Evolutionary conservation across 768 basidiomycete genomes (phyloP).

Genomic region (Clavulina sp.): DNA sequence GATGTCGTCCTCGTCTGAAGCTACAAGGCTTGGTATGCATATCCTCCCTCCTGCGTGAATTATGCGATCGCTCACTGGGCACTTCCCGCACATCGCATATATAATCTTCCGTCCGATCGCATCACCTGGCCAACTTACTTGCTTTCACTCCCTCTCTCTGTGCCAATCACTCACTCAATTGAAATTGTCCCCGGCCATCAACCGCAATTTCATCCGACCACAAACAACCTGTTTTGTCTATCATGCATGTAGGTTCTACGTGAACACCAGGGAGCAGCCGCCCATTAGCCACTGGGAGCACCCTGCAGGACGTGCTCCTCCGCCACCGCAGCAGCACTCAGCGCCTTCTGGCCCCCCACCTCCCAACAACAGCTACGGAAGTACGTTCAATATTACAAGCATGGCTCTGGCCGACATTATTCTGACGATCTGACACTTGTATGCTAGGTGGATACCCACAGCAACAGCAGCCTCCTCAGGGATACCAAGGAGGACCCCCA

Average conservation of each 20-base stretch:
- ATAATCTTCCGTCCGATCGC: neutral
- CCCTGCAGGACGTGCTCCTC: neutral
- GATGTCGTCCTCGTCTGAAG: too few species aligned
- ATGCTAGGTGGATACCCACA: neutral
- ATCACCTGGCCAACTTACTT: neutral
- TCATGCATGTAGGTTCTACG: conserved; percentile 4
- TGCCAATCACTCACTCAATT: neutral
- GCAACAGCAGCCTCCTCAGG: neutral
- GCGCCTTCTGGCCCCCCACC: conserved; percentile 6
- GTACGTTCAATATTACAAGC: neutral
- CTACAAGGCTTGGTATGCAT: conserved; percentile 7
- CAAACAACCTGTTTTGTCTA: neutral
- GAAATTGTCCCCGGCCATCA: neutral
- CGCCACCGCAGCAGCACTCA: neutral
- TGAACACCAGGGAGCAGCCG: conserved; percentile 4
- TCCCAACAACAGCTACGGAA: neutral
- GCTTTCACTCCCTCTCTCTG: neutral
- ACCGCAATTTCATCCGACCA: neutral
- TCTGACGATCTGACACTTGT: neutral
- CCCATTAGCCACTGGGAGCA: conserved; percentile 3
- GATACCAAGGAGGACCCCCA: neutral
- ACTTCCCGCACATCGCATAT: neutral
- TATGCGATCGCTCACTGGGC: neutral
- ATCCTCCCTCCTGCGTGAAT: neutral
- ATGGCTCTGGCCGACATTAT: neutral